phyloP scores from a whole-genome alignment of 2,329 filamentous ascomycete genomes.

The Calycina herbarum region DNA sequence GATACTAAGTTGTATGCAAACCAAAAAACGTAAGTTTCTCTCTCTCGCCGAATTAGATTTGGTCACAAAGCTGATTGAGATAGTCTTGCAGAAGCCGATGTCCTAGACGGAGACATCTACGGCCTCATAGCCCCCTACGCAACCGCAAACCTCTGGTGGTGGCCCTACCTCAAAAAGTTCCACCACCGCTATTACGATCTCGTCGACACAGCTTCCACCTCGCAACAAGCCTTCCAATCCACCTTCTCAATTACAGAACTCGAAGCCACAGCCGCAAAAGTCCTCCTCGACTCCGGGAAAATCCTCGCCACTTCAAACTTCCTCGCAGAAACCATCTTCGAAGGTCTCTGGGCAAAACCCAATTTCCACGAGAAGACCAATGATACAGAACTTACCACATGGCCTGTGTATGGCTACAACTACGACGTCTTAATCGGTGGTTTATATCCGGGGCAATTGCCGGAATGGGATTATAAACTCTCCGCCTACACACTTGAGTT shows the following conservation, averaged over 20 bases:
- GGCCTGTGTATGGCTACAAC: slow-evolving; percentile 27
- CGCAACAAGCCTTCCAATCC: slow-evolving; percentile 23
- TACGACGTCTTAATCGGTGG: slow-evolving; percentile 27
- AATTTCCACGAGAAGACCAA: slow-evolving; percentile 26
- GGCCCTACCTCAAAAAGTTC: slow-evolving; percentile 24
- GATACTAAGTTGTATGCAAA: slow-evolving; percentile 22
- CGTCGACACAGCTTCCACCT: slow-evolving; percentile 17
- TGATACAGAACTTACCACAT: slow-evolving; percentile 14
- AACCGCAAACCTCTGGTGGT: slow-evolving; percentile 25
- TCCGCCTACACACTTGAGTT: slow-evolving; percentile 23
- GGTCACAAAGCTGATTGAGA: too few relatives aligned
- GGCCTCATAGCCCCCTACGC: slow-evolving; percentile 25
- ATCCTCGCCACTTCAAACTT: slow-evolving; percentile 23
- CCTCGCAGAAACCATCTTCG: slow-evolving; percentile 24
- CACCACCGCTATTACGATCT: slow-evolving; percentile 27
- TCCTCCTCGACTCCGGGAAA: slow-evolving; percentile 23
- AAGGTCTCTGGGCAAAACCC: slow-evolving; percentile 20
- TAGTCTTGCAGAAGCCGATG: slow-evolving; percentile 22
- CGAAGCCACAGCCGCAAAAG: slow-evolving; percentile 21
- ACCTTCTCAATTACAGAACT: slow-evolving; percentile 24
- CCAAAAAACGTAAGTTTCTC: slow-evolving; percentile 14
- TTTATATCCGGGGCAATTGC: slow-evolving; percentile 20
- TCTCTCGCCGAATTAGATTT: too few relatives aligned
- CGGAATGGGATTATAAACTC: slow-evolving; percentile 25
- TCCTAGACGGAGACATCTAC: slow-evolving; percentile 23